Percentiles rank a stretch among this genome's conserved stretches.
Evolutionary conservation across 352 stramenopile species (phyloP).

Genomic region (Globisporangium irregulare): DNA sequence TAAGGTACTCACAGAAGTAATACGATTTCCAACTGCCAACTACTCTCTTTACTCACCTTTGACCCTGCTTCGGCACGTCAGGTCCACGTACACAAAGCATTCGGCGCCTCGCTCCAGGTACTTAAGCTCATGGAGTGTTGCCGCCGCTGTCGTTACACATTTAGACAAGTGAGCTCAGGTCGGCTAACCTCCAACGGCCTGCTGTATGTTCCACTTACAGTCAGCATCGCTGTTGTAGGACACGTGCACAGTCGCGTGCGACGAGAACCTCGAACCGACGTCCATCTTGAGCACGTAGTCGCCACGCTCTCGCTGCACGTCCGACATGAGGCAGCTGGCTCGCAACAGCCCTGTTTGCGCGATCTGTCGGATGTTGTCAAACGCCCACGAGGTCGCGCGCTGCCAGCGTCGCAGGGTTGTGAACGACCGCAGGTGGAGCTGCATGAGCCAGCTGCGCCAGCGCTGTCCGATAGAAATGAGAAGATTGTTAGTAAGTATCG

Average conservation of each 20-base stretch:
- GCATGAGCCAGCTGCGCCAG: slow-evolving; percentile 43
- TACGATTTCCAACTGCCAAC: not conserved
- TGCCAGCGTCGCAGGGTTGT: slow-evolving; percentile 29
- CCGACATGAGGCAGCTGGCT: slow-evolving; percentile 36
- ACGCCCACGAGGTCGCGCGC: slow-evolving; percentile 22
- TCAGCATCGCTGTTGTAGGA: slow-evolving; percentile 69
- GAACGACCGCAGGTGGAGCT: slow-evolving; percentile 34
- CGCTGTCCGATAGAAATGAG: slow-evolving; percentile 18
- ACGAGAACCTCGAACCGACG: slow-evolving; percentile 52
- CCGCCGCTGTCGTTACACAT: slow-evolving; percentile 30
- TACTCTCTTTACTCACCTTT: slow-evolving; percentile 32
- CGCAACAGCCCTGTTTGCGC: slow-evolving; percentile 45
- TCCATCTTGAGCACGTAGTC: slow-evolving; percentile 72
- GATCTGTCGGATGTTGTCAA: slow-evolving; percentile 33
- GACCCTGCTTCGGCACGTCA: slow-evolving; percentile 45
- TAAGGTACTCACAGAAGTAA: not conserved
- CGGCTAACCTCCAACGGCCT: not conserved
- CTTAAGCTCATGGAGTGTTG: slow-evolving; percentile 67
- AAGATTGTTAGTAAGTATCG: not conserved
- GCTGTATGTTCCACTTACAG: slow-evolving; percentile 29
- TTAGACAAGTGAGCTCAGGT: not conserved
- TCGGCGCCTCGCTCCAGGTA: slow-evolving; percentile 68
- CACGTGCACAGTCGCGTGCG: slow-evolving; percentile 44
- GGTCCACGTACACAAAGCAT: slow-evolving; percentile 66
- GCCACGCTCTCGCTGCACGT: slow-evolving; percentile 34